Conservation (phyloP, 257 asterid species). For the Paulownia fortunei region DNA sequence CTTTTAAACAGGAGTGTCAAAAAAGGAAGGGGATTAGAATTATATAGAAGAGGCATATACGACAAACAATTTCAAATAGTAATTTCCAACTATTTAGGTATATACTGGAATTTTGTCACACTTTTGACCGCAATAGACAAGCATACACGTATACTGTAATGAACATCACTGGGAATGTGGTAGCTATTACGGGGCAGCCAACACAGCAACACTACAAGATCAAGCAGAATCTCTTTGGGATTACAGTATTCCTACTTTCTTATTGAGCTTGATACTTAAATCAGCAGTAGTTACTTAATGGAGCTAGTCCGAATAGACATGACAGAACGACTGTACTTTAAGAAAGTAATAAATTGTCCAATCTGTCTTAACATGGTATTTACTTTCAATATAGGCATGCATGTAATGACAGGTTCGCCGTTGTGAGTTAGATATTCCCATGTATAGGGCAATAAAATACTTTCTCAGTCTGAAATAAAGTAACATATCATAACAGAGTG, state of each 20-base stretch:
- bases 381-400: not conserved
- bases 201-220: constrained; percentile 16
- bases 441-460: not conserved
- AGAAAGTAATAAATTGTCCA: not conserved
- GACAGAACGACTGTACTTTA: not conserved
- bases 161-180: too few relatives aligned
- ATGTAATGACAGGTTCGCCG: not conserved
- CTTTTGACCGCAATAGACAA: not conserved
- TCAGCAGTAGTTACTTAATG: not conserved
- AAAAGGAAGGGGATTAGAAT: not conserved
- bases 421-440: not conserved
- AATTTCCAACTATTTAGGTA: not conserved
- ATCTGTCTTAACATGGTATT: not conserved
- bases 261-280: constrained; percentile 1
- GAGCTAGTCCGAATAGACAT: constrained; percentile 10
- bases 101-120: not conserved
- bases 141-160: not conserved
- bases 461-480: not conserved
- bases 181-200: too few relatives aligned
- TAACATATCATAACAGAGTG: not conserved
- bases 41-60: not conserved
- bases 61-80: not conserved
- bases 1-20: not conserved
- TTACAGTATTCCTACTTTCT: not conserved
- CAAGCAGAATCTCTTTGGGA: constrained; percentile 11